A percentile compares a stretch with the other conserved stretches of the same genome.
Conservation (phyloP, 768 basidiomycete species). For the Leccinum rimulosum region DNA sequence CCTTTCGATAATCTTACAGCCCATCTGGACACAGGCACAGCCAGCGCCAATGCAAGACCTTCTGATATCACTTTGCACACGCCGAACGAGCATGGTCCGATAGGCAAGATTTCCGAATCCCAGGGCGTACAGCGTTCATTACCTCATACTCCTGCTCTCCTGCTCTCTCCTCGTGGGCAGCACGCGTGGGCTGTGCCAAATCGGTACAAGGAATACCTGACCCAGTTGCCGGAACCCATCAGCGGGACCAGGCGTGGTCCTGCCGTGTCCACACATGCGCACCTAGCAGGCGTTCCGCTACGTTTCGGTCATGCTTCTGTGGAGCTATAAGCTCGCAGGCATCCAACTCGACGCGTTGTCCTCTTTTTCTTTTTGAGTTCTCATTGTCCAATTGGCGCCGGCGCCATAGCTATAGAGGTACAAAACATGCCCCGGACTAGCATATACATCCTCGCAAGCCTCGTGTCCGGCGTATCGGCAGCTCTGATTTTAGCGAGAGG, state of each 20-base stretch:
- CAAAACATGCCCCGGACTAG: slow-evolving; percentile 17
- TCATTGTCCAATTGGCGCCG: slow-evolving; percentile 8
- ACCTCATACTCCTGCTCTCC: slow-evolving; percentile 12
- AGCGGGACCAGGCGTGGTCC: slow-evolving; percentile 12
- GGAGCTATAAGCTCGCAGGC: slow-evolving; percentile 22
- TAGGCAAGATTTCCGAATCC: slow-evolving; percentile 9
- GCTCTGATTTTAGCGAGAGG: slow-evolving; percentile 17
- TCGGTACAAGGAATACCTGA: slow-evolving; percentile 1
- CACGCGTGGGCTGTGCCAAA: slow-evolving; percentile 1
- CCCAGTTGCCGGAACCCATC: slow-evolving; percentile 1
- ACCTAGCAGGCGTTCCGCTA: slow-evolving; percentile 18
- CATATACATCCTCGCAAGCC: slow-evolving; percentile 18
- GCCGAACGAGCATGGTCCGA: slow-evolving; percentile 15
- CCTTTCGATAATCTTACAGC: not conserved
- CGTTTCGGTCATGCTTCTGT: slow-evolving; percentile 22
- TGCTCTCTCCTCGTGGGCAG: slow-evolving; percentile 13
- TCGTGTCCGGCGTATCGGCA: slow-evolving; percentile 18
- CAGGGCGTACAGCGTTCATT: slow-evolving; percentile 20
- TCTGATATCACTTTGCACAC: slow-evolving; percentile 5
- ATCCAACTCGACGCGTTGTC: slow-evolving; percentile 1
- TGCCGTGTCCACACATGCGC: slow-evolving; percentile 19
- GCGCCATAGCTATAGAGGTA: slow-evolving; percentile 13
- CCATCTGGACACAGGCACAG: not conserved
- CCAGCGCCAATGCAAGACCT: not conserved
- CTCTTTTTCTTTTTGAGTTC: slow-evolving; percentile 8